These are phyloP conservation scores for Penicillium carneum DNA, from an alignment of 2,329 filamentous ascomycete species.

Conservation along the genomic window DNA sequence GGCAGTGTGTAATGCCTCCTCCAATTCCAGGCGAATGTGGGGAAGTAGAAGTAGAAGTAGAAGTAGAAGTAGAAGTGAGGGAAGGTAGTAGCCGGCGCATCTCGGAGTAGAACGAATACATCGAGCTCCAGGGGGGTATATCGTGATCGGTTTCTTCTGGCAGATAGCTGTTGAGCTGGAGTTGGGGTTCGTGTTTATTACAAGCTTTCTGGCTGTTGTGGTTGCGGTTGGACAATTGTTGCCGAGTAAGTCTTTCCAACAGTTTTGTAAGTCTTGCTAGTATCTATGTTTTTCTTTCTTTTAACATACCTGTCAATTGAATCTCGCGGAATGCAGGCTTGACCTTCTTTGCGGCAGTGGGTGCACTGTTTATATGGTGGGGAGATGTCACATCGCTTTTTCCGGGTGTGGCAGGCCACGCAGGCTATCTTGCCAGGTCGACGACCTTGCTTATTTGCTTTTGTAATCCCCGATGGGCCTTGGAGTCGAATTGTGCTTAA, in stretches of 20 bases:
- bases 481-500: neutral
- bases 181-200: neutral
- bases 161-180: neutral
- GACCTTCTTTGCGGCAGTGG: conserved; percentile 12
- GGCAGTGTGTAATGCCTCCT: neutral
- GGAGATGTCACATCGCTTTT: conserved; percentile 16
- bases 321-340: conserved; percentile 11
- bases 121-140: conserved; percentile 15
- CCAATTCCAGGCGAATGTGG: conserved; percentile 5
- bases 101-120: conserved; percentile 13
- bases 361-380: conserved; percentile 17
- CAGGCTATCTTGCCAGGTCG: conserved; percentile 18
- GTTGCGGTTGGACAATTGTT: neutral
- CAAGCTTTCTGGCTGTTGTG: neutral
- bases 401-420: conserved; percentile 13
- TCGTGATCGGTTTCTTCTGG: conserved; percentile 6
- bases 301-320: conserved; percentile 12
- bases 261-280: neutral
- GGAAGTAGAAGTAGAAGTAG: neutral
- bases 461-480: conserved; percentile 5
- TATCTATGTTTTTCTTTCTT: neutral
- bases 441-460: conserved; percentile 12
- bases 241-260: neutral
- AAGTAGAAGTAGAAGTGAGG: neutral
- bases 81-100: conserved; percentile 7